Evolutionary conservation across 2,329 filamentous ascomycete genomes (phyloP).

Genomic region (Chrysosporium queenslandicum): DNA sequence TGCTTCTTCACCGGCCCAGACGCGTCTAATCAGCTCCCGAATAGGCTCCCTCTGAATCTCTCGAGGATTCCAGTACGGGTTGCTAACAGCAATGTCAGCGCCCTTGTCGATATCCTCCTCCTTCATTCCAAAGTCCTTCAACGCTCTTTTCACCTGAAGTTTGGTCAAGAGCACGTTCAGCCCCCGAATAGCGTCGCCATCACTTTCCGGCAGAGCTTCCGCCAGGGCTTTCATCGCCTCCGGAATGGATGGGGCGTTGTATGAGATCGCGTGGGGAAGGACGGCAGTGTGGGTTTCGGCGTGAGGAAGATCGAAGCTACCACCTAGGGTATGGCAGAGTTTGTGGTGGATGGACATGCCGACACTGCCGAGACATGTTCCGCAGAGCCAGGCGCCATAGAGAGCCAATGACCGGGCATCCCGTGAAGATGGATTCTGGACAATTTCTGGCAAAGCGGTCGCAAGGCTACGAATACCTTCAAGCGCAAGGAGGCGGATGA

Average conservation of each 20-base stretch:
- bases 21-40: constrained; percentile 48
- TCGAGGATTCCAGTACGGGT: constrained; percentile 52
- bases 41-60: constrained; percentile 44
- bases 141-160: constrained; percentile 43
- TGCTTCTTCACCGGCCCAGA: constrained; percentile 52
- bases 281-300: constrained; percentile 56
- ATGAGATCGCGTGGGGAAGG: constrained; percentile 53
- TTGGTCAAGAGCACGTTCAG: constrained; percentile 48
- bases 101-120: constrained; percentile 52
- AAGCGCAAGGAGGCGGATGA: constrained; percentile 48
- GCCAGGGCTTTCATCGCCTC: constrained; percentile 46
- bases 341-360: constrained; percentile 59
- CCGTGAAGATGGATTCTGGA: constrained; percentile 36
- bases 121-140: constrained; percentile 50
- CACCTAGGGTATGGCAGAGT: constrained; percentile 55
- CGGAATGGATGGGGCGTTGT: constrained; percentile 49
- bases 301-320: constrained; percentile 54
- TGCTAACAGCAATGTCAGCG: constrained; percentile 48
- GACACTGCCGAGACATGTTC: constrained; percentile 49
- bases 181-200: constrained; percentile 50
- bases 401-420: constrained; percentile 45
- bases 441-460: constrained; percentile 44
- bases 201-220: constrained; percentile 44
- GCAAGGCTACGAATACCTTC: constrained; percentile 49
- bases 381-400: constrained; percentile 57